Conservation (phyloP, 306 rosid genomes). For the Vicia sativa region DNA sequence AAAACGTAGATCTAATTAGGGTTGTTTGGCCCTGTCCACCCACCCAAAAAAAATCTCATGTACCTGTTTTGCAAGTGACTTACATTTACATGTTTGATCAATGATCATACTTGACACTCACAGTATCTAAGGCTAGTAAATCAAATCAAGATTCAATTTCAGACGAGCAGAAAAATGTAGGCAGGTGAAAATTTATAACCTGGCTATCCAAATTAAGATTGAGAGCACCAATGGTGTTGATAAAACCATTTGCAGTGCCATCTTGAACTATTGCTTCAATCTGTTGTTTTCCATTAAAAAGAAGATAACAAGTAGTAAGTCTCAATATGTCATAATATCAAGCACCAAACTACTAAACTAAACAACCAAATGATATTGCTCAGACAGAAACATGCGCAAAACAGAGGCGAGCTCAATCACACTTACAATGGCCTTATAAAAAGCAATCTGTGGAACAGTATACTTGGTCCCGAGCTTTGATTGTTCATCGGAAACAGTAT, state of each 20-base stretch:
- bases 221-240: conserved; percentile 71
- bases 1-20: conserved; percentile 7
- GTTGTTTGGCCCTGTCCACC: conserved; percentile 2
- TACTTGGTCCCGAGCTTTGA: conserved; percentile 87
- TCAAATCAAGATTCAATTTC: not conserved
- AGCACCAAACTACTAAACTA: conserved; percentile 28
- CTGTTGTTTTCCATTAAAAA: conserved; percentile 52
- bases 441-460: conserved; percentile 84
- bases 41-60: not conserved
- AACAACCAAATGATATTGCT: conserved; percentile 21
- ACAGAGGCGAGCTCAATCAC: conserved; percentile 22
- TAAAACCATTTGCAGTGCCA: conserved; percentile 67
- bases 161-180: conserved; percentile 9
- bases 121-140: not conserved
- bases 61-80: conserved; percentile 5
- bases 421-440: conserved; percentile 91
- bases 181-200: conserved; percentile 50
- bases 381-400: not conserved
- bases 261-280: conserved; percentile 87
- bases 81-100: conserved; percentile 14
- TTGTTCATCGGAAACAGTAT: conserved; percentile 83
- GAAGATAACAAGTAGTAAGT: conserved; percentile 5
- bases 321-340: conserved; percentile 19
- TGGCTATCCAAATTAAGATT: conserved; percentile 78
- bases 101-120: not conserved